Evolutionary conservation across 1,284 basidiomycete species (phyloP).

Genomic region (Tremellales sp.): DNA sequence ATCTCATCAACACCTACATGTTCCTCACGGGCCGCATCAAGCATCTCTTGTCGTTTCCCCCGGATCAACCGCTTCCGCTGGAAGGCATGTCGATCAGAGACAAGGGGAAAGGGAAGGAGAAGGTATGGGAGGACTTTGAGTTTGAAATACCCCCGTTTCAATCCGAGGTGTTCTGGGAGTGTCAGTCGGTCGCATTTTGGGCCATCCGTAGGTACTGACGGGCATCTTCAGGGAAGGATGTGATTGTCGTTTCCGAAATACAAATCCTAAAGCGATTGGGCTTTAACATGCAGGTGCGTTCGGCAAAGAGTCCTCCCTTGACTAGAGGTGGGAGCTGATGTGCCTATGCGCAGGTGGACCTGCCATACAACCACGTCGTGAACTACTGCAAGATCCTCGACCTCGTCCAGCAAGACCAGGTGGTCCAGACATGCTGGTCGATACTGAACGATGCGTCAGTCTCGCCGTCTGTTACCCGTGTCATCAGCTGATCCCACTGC

Average conservation of each 20-base stretch:
- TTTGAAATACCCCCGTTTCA: slow-evolving; percentile 42
- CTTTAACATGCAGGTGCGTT: slow-evolving; percentile 63
- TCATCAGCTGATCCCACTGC: neutral
- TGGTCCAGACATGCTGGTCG: slow-evolving; percentile 77
- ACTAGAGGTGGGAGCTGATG: too few relatives aligned
- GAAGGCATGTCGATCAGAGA: slow-evolving; percentile 3
- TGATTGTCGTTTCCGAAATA: slow-evolving; percentile 92
- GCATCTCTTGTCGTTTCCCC: slow-evolving; percentile 37
- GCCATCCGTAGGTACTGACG: neutral
- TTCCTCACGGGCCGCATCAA: slow-evolving; percentile 54
- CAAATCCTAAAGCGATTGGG: slow-evolving; percentile 91
- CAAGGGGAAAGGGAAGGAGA: slow-evolving; percentile 11
- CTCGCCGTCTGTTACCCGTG: neutral
- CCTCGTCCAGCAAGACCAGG: slow-evolving; percentile 61
- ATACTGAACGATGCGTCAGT: slow-evolving; percentile 86
- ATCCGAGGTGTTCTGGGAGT: slow-evolving; percentile 46
- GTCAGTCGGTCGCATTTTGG: slow-evolving; percentile 12
- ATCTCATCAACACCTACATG: slow-evolving; percentile 92
- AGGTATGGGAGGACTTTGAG: slow-evolving; percentile 36
- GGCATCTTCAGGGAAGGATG: slow-evolving; percentile 48
- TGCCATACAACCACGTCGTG: slow-evolving; percentile 91
- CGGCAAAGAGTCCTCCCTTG: neutral
- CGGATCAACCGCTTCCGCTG: slow-evolving; percentile 16
- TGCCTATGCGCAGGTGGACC: slow-evolving; percentile 68
- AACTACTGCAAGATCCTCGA: slow-evolving; percentile 92